Base-by-base conservation (phyloP, 768 basidiomycete species). In the Hericium coralloides region DNA sequence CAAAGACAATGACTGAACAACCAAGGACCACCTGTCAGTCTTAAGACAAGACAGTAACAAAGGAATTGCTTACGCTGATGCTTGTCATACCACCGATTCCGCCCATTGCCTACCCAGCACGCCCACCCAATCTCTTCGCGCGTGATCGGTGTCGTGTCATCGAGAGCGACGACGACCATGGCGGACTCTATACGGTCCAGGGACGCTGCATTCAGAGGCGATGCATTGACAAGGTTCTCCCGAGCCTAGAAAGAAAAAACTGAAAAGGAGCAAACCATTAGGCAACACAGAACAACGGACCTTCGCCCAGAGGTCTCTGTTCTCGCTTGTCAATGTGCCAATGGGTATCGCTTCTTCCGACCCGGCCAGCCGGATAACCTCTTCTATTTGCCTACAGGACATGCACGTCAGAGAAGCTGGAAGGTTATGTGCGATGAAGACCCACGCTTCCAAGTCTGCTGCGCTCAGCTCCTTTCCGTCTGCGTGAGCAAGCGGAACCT, bases 21-120 rank as follows among this genome's bases (percentile, higher is more conserved):
- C n/a, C n/a, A n/a, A n/a, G n/a, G n/a, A n/a, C n/a, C 20, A n/a
- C 15, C 43, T 7, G 43, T 45, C 43, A 45, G 18, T 15, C 9
- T 2, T 17, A 12, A 45, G 5, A 45, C n/a, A 7, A n/a, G 43
- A 45, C 43, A 2, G n/a, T 45, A 9, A 31, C 7, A 31, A 31
- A 12, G 22, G 41, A 22, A 56, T 52, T 14, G 18, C 31, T 12
- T 18, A 93, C 92, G 65, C 67, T 98, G 91, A 67, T 98, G 95
- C 72, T 99, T 99, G 76, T 98, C 97, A 67, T 86, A 98, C 78
- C 89, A 99, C 58, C 95, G 76, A 69, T 95, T 97, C 52, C 84
- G 76, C 22, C 92, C 95, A 63, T 95, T 81, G 36, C 94, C 95
- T 22, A 85, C 85, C 94, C 95, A 98, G 51, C 83, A 82, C 18